Conservation (phyloP, 1,284 basidiomycete species). For the Sporisorium reilianum region DNA sequence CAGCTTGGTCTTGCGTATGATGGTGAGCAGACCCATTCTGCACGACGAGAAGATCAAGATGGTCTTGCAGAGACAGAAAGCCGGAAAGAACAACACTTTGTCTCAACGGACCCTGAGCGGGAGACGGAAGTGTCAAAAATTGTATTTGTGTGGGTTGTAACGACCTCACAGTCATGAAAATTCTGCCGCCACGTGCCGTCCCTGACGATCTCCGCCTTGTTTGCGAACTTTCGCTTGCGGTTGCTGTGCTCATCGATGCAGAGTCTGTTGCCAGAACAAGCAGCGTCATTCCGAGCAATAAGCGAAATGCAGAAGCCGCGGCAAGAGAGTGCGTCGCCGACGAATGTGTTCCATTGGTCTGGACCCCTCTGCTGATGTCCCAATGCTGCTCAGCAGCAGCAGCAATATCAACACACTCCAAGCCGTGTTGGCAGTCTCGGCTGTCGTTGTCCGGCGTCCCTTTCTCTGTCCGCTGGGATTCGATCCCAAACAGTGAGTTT, state of each 20-base stretch:
- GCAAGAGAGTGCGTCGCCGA: not conserved
- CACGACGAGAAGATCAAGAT: not conserved
- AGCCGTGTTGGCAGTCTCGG: too few species aligned
- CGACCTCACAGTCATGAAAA: not conserved
- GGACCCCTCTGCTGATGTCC: not conserved
- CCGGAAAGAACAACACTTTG: not conserved
- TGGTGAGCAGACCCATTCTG: slow-evolving; percentile 84
- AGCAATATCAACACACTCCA: not conserved
- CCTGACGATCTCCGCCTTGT: not conserved
- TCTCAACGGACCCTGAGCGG: slow-evolving; percentile 4
- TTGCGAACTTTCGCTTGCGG: not conserved
- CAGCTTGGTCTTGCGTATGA: slow-evolving; percentile 90
- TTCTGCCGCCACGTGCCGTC: not conserved
- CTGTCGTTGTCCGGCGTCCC: not conserved
- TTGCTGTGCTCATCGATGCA: not conserved
- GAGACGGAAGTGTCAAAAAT: not conserved
- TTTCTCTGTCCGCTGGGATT: not conserved
- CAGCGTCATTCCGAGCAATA: not conserved
- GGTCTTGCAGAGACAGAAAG: not conserved
- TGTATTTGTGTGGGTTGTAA: not conserved
- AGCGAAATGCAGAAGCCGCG: not conserved
- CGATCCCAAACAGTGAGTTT: not conserved
- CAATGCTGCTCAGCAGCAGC: too few species aligned
- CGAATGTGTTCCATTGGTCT: not conserved
- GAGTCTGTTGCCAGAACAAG: not conserved